Conservation (phyloP, 179 eudicot genomes). For the Amaranthus tricolor region DNA sequence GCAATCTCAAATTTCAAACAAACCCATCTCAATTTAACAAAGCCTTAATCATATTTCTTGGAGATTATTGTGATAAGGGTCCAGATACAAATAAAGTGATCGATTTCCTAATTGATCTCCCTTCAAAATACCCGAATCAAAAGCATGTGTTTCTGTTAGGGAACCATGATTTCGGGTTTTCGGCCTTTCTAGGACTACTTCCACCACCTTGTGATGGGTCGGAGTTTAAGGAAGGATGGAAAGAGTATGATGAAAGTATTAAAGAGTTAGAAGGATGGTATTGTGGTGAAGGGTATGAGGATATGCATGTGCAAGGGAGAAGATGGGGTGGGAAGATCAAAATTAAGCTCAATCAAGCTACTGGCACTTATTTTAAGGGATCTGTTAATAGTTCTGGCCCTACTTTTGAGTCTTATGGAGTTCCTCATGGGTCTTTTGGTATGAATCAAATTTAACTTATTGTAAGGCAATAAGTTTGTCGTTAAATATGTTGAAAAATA, state of each 20-base stretch:
- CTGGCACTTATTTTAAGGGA: constrained; percentile 61
- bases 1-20: constrained; percentile 53
- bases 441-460: constrained; percentile 21
- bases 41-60: constrained; percentile 67
- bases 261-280: constrained; percentile 94
- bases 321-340: constrained; percentile 78
- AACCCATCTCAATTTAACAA: constrained; percentile 50
- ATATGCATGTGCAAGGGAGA: constrained; percentile 89
- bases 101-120: constrained; percentile 57
- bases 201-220: constrained; percentile 55
- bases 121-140: constrained; percentile 62
- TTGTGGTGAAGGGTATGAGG: constrained; percentile 58
- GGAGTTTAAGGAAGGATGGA: constrained; percentile 56
- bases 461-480: too few species aligned
- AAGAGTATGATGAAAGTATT: constrained; percentile 46
- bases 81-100: constrained; percentile 58
- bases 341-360: constrained; percentile 45
- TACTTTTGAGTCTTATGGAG: constrained; percentile 84
- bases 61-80: constrained; percentile 93
- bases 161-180: constrained; percentile 81
- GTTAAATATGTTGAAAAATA: too few species aligned
- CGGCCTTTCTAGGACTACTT: constrained; percentile 59
- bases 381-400: constrained; percentile 77
- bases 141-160: constrained; percentile 75
- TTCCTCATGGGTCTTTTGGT: constrained; percentile 88